These are phyloP conservation scores for Lophiostoma macrostomum DNA, from an alignment of 495 filamentous ascomycete species.

Conservation along the genomic window DNA sequence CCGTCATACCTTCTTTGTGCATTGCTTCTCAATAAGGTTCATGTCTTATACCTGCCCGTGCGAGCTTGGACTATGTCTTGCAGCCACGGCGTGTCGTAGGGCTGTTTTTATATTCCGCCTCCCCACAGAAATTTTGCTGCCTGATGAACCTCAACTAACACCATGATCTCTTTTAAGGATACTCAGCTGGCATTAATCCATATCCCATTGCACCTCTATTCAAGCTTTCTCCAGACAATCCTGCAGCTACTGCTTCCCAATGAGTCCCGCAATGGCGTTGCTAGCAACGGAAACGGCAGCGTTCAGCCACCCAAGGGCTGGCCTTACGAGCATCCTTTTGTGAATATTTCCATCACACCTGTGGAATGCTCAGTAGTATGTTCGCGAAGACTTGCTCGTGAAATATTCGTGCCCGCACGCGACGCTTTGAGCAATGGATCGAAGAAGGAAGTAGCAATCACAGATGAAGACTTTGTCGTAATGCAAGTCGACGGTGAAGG, in stretches of 20 bases:
- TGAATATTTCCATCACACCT: constrained; percentile 90
- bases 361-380: constrained; percentile 93
- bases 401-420: constrained; percentile 68
- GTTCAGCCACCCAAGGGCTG: constrained; percentile 31
- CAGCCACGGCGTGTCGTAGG: constrained; percentile 26
- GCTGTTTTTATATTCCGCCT: constrained; percentile 34
- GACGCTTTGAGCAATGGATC: constrained; percentile 45
- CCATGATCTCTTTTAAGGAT: constrained; percentile 58
- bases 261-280: constrained; percentile 39
- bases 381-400: constrained; percentile 64
- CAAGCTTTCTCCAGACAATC: constrained; percentile 77
- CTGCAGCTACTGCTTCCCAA: constrained; percentile 76
- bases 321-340: constrained; percentile 66
- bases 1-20: constrained; percentile 22
- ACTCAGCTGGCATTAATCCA: constrained; percentile 84
- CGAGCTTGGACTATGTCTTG: constrained; percentile 13
- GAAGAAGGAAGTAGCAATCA: constrained; percentile 63
- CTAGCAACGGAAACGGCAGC: constrained; percentile 36
- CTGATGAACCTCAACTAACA: constrained; percentile 28
- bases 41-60: constrained; percentile 4
- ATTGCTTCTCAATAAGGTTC: constrained; percentile 11
- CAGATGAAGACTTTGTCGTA: constrained; percentile 77
- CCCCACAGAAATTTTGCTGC: constrained; percentile 26
- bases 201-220: constrained; percentile 80
- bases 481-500: constrained; percentile 86